Evolutionary conservation across 495 filamentous ascomycete species (phyloP), one percentile per base, ranked within the genome.

Genomic region (Daldinia decipiens): DNA sequence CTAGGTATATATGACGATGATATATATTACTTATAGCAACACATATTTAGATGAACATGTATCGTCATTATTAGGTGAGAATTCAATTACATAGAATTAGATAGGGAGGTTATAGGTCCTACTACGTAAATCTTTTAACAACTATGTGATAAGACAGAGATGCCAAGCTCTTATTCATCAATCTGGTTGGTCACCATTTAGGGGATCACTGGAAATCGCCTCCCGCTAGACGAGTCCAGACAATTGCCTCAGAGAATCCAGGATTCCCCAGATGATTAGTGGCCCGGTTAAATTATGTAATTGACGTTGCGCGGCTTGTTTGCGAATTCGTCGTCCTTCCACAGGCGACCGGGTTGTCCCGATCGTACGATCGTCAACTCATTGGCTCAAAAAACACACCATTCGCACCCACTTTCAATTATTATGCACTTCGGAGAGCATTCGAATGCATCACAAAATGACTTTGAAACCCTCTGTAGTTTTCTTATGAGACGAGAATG

Each of bases 401-500:
- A 73, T 62, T 57, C 45, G 8, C 61, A 24, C 61, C 45, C 65
- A 69, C 51, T 62, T 62, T 66, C 43, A 55, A 59, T 59, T 57
- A 62, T 40, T 56, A 19, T 43, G 64, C 53, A 56, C 43, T 4
- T 19, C 24, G 32, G 34, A 52, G 62, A 57, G 60, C 70, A 68
- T 65, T 39, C 34, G 60, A 53, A 26, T 59, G 61, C 60, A 68
- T 32, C 67, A 53, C 32, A 26, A 47, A 53, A 57, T 72, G 50
- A 52, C 65, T 68, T 29, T 65, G 57, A 73, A 69, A 68, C 57
- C 40, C 13, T 62, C 39, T 51, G 29, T 45, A 24, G 57, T 73
- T 66, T 52, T 59, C 51, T 29, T 43, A 60, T 68, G 65, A 73
- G 57, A 66, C 70, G 70, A 73, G 65, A 59, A 69, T 73, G 65